Percentiles rank a stretch among this genome's conserved stretches.
Conservation (phyloP, 768 basidiomycete species). For the Boletales sp. region DNA sequence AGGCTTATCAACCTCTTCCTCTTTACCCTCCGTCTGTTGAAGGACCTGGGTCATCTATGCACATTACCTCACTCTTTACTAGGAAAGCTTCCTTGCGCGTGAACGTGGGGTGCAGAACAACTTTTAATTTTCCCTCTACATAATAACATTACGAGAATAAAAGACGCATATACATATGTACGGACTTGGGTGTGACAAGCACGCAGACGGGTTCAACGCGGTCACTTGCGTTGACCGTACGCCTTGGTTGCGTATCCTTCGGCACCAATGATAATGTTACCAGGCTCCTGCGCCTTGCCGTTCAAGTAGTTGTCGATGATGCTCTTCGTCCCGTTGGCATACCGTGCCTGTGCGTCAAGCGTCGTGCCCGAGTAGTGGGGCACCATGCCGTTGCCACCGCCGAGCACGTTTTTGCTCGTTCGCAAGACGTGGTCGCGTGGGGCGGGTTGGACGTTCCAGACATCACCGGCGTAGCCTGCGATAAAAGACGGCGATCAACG, state of each 20-base stretch:
- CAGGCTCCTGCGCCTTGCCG: constrained; percentile 64
- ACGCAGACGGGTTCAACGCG: neutral
- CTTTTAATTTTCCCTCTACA: too few species aligned
- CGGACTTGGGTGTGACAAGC: too few species aligned
- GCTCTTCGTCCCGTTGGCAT: constrained; percentile 64
- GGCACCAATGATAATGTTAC: constrained; percentile 76
- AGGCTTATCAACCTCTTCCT: too few species aligned
- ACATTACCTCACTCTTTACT: too few species aligned
- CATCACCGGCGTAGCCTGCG: constrained; percentile 46
- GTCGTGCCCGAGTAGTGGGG: constrained; percentile 86
- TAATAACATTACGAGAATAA: too few species aligned
- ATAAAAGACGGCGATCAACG: neutral
- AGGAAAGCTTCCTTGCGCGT: too few species aligned
- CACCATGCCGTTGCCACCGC: constrained; percentile 86
- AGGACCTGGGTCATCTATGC: too few species aligned
- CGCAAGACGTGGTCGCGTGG: constrained; percentile 85
- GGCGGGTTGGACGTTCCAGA: constrained; percentile 85
- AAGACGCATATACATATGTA: too few species aligned
- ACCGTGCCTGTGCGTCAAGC: constrained; percentile 82
- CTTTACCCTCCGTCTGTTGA: too few species aligned
- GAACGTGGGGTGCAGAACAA: too few species aligned
- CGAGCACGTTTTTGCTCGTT: constrained; percentile 71
- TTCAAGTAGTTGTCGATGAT: constrained; percentile 69
- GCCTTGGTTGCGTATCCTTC: constrained; percentile 52
- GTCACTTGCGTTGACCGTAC: constrained; percentile 30